A percentile compares a stretch with the other conserved stretches of the same genome.
These are phyloP conservation scores for Metschnikowia aberdeeniae DNA, from an alignment of 805 yeast species.

Conservation along the genomic window DNA sequence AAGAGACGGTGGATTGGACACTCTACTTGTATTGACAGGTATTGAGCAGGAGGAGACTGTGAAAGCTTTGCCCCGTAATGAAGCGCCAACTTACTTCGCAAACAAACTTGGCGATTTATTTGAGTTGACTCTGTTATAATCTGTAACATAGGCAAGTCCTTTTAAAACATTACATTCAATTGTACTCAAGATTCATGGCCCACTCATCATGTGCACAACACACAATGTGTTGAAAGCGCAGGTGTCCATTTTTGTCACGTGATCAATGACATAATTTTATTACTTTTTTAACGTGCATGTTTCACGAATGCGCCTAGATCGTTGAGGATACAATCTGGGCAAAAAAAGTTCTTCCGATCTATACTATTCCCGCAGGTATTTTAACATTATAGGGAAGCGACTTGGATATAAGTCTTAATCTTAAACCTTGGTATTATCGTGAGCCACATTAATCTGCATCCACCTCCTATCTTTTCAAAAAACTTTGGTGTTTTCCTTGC, in stretches of 20 bases:
- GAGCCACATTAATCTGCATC: neutral
- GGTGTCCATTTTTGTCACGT: neutral
- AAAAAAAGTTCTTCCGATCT: slow-evolving; percentile 1
- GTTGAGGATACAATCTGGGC: slow-evolving; percentile 3
- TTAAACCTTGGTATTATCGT: neutral
- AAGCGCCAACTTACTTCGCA: slow-evolving; percentile 67
- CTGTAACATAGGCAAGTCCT: neutral
- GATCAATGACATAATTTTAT: slow-evolving; percentile 5
- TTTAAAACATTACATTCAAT: neutral
- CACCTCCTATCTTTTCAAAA: slow-evolving; percentile 1
- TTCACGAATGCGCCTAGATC: slow-evolving; percentile 7
- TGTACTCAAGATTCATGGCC: neutral
- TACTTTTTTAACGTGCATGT: slow-evolving; percentile 3
- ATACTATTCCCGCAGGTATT: neutral
- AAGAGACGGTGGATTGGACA: slow-evolving; percentile 77
- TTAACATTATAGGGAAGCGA: neutral
- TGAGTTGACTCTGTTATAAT: slow-evolving; percentile 36
- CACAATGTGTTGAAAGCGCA: neutral
- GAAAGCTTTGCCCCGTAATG: slow-evolving; percentile 30
- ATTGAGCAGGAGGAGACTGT: slow-evolving; percentile 75
- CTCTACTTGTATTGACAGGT: slow-evolving; percentile 86
- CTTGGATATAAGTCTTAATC: neutral
- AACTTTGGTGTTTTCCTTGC: neutral
- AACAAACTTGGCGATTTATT: slow-evolving; percentile 73
- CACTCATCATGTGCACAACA: neutral